Base-by-base conservation (phyloP, 2,329 filamentous ascomycete species). In the Penicillium griseofulvum region DNA sequence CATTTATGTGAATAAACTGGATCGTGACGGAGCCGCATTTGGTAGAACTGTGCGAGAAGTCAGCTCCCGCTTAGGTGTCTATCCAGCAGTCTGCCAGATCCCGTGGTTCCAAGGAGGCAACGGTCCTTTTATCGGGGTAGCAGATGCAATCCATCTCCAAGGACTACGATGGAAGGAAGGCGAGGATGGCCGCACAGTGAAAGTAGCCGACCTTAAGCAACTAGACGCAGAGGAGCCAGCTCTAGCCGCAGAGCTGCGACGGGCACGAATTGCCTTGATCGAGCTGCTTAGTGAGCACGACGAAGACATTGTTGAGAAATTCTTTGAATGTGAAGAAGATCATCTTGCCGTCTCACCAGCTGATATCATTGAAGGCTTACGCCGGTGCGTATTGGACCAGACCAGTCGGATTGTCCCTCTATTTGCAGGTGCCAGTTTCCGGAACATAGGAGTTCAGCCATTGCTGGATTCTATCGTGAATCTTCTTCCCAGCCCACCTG, bases 371-470 rank as follows among this genome's bases (percentile, higher is more conserved):
- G 80, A 85, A 50, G 89, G 88, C 58, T 82, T 99, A 31, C 85
- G 92, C 33, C 82, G 86, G 43, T 87, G 86, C 37, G 84, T 96
- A 6, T 79, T 87, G 44, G 84, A 86, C 1, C 82, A 87, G 10
- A 63, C 62, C 9, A 91, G 90, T 48, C 79, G 77, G n/a, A 79
- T 95, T 17, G 88, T 94, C 41, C 93, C 93, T 0, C 83, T 97
- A 0, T 95, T 96, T 73, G 90, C 90, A 0, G 93, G 93, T 2
- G 92, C 93, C 5, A 97, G 92, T 71, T 91, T 97, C 73, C 86
- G 89, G 39, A 96, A 97, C 62, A 90, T 97, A 58, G 94, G 94
- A 8, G 91, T 97, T 4, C 91, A 97, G 71, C 91, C 92, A 28
- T 79, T 99, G 22, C 82, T 97, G 50, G 91, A 97, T 71, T 90